Evolutionary conservation across 169 alveolate species (phyloP).

Genomic region (Eimeria brunetti): DNA sequence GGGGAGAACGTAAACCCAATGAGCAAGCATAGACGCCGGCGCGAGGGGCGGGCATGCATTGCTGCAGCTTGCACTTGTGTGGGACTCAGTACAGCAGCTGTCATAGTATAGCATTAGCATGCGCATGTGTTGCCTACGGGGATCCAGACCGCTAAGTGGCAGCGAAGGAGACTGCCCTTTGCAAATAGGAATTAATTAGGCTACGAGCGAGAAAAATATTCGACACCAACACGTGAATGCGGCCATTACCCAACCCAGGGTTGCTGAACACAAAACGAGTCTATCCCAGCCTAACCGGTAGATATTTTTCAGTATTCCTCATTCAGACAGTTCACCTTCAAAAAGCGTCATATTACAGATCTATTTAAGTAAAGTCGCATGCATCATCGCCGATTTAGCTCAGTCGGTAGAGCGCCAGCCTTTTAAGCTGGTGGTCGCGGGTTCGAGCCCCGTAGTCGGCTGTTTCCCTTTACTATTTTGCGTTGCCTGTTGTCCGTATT

Average conservation of each 20-base stretch:
- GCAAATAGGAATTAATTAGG: background rate
- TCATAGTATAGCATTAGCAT: background rate
- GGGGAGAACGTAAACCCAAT: background rate
- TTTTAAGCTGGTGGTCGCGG: conserved; percentile 99
- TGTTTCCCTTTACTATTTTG: background rate
- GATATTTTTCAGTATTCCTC: background rate
- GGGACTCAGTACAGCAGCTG: background rate
- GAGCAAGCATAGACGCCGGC: no score
- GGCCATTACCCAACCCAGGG: background rate
- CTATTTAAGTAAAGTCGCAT: background rate
- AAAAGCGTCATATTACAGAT: no score
- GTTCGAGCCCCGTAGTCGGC: conserved; percentile 98
- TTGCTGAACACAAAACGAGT: background rate
- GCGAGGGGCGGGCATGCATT: background rate
- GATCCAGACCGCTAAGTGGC: background rate
- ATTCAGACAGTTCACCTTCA: no score
- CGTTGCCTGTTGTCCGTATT: background rate
- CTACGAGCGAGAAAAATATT: background rate
- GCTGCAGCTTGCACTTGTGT: no score
- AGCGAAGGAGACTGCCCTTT: background rate
- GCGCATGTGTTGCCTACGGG: background rate
- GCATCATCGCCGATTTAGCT: conserved; percentile 93
- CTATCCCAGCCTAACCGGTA: background rate
- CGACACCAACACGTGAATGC: background rate
- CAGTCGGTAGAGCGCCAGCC: conserved; percentile 99